Evolutionary conservation across 2,329 filamentous ascomycete species (phyloP).

Genomic region (Neofusicoccum sp.): DNA sequence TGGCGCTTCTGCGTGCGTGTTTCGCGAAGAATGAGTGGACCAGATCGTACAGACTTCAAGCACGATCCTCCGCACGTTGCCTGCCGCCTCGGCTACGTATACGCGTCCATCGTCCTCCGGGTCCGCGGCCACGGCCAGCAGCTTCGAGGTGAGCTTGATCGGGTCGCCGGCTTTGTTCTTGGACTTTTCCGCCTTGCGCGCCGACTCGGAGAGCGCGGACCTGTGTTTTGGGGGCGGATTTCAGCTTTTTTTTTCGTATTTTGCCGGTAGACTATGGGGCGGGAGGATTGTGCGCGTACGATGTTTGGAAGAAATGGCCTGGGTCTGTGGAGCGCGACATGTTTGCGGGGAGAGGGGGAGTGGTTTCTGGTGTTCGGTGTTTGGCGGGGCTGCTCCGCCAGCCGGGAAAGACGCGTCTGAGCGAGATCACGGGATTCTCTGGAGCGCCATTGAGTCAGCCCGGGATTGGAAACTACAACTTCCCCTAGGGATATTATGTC

Average conservation of each 20-base stretch:
- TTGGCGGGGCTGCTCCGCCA: conserved; percentile 9
- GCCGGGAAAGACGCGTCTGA: conserved; percentile 16
- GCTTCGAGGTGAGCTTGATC: conserved; percentile 78
- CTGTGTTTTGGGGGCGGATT: conserved; percentile 32
- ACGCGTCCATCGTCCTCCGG: conserved; percentile 61
- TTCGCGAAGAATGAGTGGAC: no score
- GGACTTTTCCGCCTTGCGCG: conserved; percentile 66
- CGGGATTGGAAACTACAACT: no score
- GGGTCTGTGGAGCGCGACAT: conserved; percentile 71
- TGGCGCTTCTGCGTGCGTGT: background rate
- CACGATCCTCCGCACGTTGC: conserved; percentile 69
- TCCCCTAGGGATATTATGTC: no score
- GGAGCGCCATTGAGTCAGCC: no score
- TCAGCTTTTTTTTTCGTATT: background rate
- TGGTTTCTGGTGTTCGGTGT: background rate
- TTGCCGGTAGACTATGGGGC: background rate
- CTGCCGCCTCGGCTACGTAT: conserved; percentile 85
- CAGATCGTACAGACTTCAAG: conserved; percentile 65
- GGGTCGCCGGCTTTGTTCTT: conserved; percentile 85
- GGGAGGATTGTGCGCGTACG: conserved; percentile 55
- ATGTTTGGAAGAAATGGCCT: conserved; percentile 88
- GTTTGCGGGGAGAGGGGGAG: conserved; percentile 16
- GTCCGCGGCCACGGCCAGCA: conserved; percentile 71
- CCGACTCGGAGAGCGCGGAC: conserved; percentile 50
- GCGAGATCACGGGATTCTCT: background rate